phyloP scores from a whole-genome alignment of 73 alveolate genomes.

The Paramecium pentaurelia region DNA sequence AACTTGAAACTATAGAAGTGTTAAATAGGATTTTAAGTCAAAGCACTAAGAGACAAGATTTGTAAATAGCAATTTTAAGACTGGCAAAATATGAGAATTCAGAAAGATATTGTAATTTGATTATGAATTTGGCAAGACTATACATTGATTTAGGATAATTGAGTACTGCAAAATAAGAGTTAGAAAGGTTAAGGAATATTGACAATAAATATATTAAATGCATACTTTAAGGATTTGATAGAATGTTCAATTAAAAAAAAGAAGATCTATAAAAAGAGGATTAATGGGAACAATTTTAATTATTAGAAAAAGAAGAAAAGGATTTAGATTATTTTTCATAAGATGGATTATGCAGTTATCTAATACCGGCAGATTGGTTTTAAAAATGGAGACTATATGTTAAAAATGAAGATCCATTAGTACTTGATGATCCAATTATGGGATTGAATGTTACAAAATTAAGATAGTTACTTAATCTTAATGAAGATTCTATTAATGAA shows the following conservation, averaged over 20 bases:
- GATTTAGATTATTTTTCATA: neutral
- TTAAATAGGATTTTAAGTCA: neutral
- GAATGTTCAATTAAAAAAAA: neutral
- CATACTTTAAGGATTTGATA: neutral
- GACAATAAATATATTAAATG: neutral
- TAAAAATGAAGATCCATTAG: neutral
- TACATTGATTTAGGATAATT: neutral
- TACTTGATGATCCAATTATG: neutral
- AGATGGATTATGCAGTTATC: neutral
- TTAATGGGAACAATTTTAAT: neutral
- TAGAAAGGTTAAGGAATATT: neutral
- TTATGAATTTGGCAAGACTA: neutral
- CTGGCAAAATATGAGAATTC: neutral
- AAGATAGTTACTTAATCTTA: neutral
- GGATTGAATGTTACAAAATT: neutral
- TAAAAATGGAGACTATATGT: slow-evolving; percentile 42
- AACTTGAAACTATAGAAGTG: neutral
- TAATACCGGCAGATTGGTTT: slow-evolving; percentile 42
- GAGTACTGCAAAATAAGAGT: neutral
- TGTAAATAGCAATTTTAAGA: neutral
- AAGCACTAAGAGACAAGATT: neutral
- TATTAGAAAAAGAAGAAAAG: neutral
- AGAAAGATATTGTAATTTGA: neutral
- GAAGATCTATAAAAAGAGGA: neutral
- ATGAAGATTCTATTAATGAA: slow-evolving; percentile 20